phyloP scores from a whole-genome alignment of 2,329 filamentous ascomycete species.

The Botrytis fabae region DNA sequence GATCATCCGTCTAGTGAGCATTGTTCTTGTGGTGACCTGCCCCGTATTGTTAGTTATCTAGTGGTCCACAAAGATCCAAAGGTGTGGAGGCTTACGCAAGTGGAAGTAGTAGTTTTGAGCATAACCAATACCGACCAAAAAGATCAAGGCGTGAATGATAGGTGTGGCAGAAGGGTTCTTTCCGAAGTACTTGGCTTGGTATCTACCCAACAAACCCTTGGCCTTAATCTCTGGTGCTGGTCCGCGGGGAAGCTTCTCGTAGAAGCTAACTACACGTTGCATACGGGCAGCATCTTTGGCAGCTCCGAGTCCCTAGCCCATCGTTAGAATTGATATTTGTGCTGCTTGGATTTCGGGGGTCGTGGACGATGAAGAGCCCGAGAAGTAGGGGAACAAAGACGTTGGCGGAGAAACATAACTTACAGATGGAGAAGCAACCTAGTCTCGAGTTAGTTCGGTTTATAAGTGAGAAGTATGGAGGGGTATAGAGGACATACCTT shows the following conservation, averaged over 20 bases:
- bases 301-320: conserved; percentile 79
- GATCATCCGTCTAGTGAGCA: conserved; percentile 69
- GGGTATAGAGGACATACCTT: conserved; percentile 65
- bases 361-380: background rate
- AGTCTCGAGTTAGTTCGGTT: conserved; percentile 25
- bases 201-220: conserved; percentile 81
- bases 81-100: conserved; percentile 69
- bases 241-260: conserved; percentile 96
- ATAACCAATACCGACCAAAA: conserved; percentile 81
- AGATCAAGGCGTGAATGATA: conserved; percentile 80
- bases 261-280: conserved; percentile 97
- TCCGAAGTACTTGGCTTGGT: conserved; percentile 91
- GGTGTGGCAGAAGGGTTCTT: conserved; percentile 87
- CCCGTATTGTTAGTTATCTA: conserved; percentile 30
- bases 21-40: conserved; percentile 99
- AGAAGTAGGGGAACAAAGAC: conserved; percentile 1
- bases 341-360: background rate
- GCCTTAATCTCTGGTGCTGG: conserved; percentile 80
- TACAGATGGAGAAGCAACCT: conserved; percentile 43
- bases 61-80: background rate
- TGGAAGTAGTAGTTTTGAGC: conserved; percentile 99
- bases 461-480: background rate
- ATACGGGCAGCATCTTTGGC: conserved; percentile 96
- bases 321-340: background rate
- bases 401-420: conserved; percentile 26